phyloP scores from a whole-genome alignment of 164 flowering plant genomes.

The Umbilicus rupestris region DNA sequence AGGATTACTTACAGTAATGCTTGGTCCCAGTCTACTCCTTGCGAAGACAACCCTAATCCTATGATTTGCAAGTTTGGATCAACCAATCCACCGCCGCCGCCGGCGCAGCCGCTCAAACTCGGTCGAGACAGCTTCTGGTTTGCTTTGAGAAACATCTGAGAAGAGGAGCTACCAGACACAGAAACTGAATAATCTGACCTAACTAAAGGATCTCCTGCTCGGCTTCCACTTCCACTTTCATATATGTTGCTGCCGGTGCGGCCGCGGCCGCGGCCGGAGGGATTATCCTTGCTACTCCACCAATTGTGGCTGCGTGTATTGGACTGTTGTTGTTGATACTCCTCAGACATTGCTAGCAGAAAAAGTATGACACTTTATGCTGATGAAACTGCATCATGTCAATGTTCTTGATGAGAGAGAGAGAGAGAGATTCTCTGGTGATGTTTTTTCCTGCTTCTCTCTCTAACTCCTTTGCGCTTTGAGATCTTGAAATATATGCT shows the following conservation, averaged over 20 bases:
- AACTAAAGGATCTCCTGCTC: too few relatives aligned
- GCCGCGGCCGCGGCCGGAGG: neutral
- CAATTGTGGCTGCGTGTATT: neutral
- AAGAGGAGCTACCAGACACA: neutral
- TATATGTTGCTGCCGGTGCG: neutral
- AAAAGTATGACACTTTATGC: conserved; percentile 4
- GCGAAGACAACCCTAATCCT: conserved; percentile 50
- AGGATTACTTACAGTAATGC: conserved; percentile 42
- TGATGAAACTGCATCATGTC: conserved; percentile 7
- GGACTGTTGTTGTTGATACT: conserved; percentile 7
- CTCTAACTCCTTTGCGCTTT: neutral
- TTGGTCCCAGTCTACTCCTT: conserved; percentile 44
- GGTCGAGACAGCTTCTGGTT: neutral
- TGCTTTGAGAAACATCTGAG: neutral
- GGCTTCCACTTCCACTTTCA: neutral
- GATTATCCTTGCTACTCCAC: neutral
- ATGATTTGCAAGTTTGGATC: conserved; percentile 37
- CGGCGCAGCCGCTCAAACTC: neutral
- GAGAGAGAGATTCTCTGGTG: too few relatives aligned
- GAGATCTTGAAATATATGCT: neutral
- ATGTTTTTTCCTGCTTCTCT: too few relatives aligned
- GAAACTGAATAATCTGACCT: neutral
- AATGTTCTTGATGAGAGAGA: conserved; percentile 3
- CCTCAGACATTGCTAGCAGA: neutral
- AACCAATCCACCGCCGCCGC: neutral